These are phyloP conservation scores for Mycena belliarum DNA, from an alignment of 768 basidiomycete species.

Conservation along the genomic window DNA sequence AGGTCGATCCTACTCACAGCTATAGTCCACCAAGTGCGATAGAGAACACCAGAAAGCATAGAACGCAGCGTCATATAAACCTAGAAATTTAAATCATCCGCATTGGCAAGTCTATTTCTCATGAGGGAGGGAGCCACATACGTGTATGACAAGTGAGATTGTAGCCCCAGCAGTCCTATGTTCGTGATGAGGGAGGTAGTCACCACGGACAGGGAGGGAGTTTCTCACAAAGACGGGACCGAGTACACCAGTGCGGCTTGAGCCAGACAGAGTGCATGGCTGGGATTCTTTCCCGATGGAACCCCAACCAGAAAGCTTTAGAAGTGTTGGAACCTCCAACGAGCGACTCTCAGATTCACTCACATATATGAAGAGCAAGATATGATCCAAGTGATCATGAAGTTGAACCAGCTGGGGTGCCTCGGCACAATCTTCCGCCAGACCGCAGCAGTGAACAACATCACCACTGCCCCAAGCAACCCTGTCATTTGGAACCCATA, in stretches of 20 bases:
- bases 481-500: slow-evolving; percentile 22
- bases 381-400: slow-evolving; percentile 25
- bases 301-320: slow-evolving; percentile 17
- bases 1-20: slow-evolving; percentile 2
- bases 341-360: neutral
- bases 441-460: slow-evolving; percentile 20
- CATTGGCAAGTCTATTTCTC: neutral
- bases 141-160: slow-evolving; percentile 24
- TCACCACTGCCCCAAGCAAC: slow-evolving; percentile 15
- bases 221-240: neutral
- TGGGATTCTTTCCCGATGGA: slow-evolving; percentile 8
- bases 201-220: neutral
- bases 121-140: neutral
- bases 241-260: slow-evolving; percentile 23
- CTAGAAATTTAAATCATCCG: too few species aligned
- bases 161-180: slow-evolving; percentile 23
- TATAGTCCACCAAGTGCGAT: neutral
- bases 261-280: slow-evolving; percentile 19
- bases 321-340: neutral
- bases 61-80: slow-evolving; percentile 12
- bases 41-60: slow-evolving; percentile 1
- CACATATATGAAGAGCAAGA: slow-evolving; percentile 25
- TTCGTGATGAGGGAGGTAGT: neutral
- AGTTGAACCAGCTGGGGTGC: slow-evolving; percentile 26
- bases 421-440: slow-evolving; percentile 18